Evolutionary conservation across 2,329 filamentous ascomycete genomes (phyloP).

Genomic region (Phialemoniopsis sp.): DNA sequence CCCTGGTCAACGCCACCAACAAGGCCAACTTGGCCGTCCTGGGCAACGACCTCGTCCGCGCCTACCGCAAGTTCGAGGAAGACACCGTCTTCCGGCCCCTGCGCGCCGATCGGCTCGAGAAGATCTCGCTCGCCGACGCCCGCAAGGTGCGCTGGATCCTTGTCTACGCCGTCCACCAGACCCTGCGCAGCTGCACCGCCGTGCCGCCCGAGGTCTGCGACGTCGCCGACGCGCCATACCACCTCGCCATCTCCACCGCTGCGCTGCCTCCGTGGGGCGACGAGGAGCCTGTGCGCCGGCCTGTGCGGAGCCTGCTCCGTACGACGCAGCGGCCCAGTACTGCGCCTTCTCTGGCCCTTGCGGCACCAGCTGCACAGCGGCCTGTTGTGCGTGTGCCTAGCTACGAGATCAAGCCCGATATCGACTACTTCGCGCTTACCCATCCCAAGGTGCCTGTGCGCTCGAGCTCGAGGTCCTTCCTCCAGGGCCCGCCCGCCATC

Average conservation of each 20-base stretch:
- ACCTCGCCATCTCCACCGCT: slow-evolving; percentile 37
- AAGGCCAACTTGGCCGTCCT: slow-evolving; percentile 26
- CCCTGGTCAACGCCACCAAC: slow-evolving; percentile 49
- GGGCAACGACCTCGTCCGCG: slow-evolving; percentile 56
- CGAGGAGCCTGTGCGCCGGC: no score
- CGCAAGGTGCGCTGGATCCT: slow-evolving; percentile 77
- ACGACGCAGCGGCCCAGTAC: no score
- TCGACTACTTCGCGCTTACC: slow-evolving; percentile 47
- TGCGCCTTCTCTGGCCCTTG: no score
- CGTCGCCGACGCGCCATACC: slow-evolving; percentile 36
- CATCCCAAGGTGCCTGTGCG: slow-evolving; percentile 20
- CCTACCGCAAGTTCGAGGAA: slow-evolving; percentile 69
- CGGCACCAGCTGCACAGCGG: no score
- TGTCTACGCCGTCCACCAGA: slow-evolving; percentile 70
- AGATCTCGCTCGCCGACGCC: slow-evolving; percentile 58
- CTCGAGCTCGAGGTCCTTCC: slow-evolving; percentile 5
- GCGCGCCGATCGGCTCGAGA: slow-evolving; percentile 52
- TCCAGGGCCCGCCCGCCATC: slow-evolving; percentile 8
- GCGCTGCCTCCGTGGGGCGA: slow-evolving; percentile 40
- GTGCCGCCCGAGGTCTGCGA: slow-evolving; percentile 58
- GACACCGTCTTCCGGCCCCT: slow-evolving; percentile 41
- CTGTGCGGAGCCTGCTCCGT: no score
- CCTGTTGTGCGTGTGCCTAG: background rate
- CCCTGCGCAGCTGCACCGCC: slow-evolving; percentile 60
- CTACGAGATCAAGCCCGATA: slow-evolving; percentile 47